Conservation (phyloP, 2,329 filamentous ascomycete species). For the Amesomyces nigricolor region DNA sequence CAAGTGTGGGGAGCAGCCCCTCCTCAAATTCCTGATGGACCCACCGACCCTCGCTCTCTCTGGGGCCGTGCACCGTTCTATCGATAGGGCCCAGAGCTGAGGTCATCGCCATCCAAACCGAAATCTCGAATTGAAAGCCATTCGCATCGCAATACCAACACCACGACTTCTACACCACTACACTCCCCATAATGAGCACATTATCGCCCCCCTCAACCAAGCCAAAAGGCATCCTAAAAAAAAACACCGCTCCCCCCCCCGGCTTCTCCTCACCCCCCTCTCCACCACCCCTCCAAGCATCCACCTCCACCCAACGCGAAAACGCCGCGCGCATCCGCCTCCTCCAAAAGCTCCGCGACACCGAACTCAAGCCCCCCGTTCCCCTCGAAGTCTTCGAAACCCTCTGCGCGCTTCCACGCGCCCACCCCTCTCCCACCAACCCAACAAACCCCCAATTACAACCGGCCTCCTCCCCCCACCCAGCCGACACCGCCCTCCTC, state of each 20-base stretch:
- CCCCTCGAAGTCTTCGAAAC: conserved; percentile 51
- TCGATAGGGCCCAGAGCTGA: not conserved
- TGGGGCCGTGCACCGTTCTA: no score
- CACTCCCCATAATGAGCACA: conserved; percentile 1
- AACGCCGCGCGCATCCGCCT: conserved; percentile 11
- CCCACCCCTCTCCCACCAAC: conserved; percentile 24
- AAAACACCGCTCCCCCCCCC: conserved; percentile 41
- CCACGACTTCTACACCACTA: not conserved
- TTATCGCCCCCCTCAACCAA: conserved; percentile 33
- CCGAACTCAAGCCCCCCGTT: conserved; percentile 69
- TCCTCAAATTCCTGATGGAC: not conserved
- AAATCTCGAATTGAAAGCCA: not conserved
- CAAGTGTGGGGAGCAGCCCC: conserved; percentile 3
- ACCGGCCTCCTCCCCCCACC: conserved; percentile 36
- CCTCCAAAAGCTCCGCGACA: conserved; percentile 64
- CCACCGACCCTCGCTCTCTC: no score
- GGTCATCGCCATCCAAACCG: not conserved
- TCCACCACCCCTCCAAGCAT: conserved; percentile 14
- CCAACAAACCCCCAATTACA: not conserved
- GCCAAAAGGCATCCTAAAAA: conserved; percentile 55
- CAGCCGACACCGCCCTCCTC: conserved; percentile 60
- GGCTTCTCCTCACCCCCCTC: conserved; percentile 25
- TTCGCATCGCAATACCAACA: not conserved
- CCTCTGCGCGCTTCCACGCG: conserved; percentile 56
- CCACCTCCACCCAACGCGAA: conserved; percentile 35